A percentile compares a stretch with the other conserved stretches of the same genome.
phyloP scores from a whole-genome alignment of 1,284 basidiomycete species.

The Melampsora abietis-canadensis region DNA sequence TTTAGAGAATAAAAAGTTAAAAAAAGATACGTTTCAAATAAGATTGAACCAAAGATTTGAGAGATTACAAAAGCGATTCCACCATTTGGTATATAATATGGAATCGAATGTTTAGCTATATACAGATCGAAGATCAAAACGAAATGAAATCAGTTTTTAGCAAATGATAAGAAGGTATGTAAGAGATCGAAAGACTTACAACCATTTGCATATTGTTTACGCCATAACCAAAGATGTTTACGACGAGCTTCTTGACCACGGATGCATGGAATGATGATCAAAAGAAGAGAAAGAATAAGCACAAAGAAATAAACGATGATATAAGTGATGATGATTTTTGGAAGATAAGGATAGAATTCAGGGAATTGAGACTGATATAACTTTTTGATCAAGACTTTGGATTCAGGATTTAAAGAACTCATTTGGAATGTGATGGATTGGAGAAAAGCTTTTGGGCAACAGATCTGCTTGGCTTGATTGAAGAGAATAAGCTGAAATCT shows the following conservation, averaged over 20 bases:
- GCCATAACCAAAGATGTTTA: constrained; percentile 9
- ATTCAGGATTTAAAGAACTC: no score
- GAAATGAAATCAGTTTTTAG: no score
- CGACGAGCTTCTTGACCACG: neutral
- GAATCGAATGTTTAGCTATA: neutral
- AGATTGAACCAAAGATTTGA: constrained; percentile 7
- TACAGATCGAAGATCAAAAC: neutral
- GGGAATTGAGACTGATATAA: neutral
- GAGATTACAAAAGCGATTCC: constrained; percentile 4
- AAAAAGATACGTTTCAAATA: neutral
- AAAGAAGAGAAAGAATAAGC: neutral
- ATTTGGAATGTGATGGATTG: no score
- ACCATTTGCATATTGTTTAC: neutral
- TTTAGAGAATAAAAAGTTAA: neutral
- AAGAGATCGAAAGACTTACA: neutral
- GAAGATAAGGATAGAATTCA: neutral
- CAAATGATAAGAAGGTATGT: no score
- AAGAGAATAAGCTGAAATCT: no score
- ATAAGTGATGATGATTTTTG: neutral
- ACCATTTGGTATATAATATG: constrained; percentile 2
- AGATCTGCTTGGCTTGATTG: no score
- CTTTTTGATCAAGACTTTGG: no score
- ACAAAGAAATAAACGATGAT: neutral
- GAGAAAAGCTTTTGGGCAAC: no score
- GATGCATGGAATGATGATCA: neutral